Evolutionary conservation across 164 flowering plant species (phyloP), one percentile per base, ranked within the genome.

Genomic region (Cinnamomum micranthum): DNA sequence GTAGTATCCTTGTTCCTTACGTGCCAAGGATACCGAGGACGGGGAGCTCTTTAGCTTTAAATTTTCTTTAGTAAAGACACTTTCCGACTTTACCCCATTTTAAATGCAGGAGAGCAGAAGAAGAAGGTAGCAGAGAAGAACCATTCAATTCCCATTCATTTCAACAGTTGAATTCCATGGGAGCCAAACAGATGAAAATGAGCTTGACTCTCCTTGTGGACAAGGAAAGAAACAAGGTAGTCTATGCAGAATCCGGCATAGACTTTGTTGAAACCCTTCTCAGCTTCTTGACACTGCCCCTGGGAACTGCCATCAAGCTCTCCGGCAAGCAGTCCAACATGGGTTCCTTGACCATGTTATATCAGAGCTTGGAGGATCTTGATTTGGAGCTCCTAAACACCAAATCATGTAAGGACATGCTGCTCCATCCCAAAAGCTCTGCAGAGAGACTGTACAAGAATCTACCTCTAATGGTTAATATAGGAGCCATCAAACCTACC

Each of bases 251-350:
- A 47, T 68, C 60, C 10, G 20, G 58, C 24, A 69, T 73, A 17
- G 75, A 73, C 50, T 78, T 81, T 23, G 63, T 78, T 0, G 75
- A 81, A 28, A 58, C 78, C 28, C 73, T 81, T 1, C 68, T 76
- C 33, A 76, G 79, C 76, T 70, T 81, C 70, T 63, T 76, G 55
- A 74, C 52, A 6, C 28, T 76, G 13, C 79, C 81, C 0, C 25
- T 81, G 0, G 81, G 81, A 2, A 51, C 75, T 3, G 15, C 66
- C 2, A 35, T 47, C 6, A 23, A 74, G 15, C 75, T 76, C 47
- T 28, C 73, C 2, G 10, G 47, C 47, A 6, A 41, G 47, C 9
- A 41, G 13, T 59, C 63, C 19, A 59, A 17, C 2, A 41, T 41
- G 47, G 47, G 33, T 4, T 64, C 28, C 14, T 25, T 64, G 67